These are phyloP conservation scores for Colletotrichum sp. DNA, from an alignment of 2,329 filamentous ascomycete genomes.

Conservation along the genomic window DNA sequence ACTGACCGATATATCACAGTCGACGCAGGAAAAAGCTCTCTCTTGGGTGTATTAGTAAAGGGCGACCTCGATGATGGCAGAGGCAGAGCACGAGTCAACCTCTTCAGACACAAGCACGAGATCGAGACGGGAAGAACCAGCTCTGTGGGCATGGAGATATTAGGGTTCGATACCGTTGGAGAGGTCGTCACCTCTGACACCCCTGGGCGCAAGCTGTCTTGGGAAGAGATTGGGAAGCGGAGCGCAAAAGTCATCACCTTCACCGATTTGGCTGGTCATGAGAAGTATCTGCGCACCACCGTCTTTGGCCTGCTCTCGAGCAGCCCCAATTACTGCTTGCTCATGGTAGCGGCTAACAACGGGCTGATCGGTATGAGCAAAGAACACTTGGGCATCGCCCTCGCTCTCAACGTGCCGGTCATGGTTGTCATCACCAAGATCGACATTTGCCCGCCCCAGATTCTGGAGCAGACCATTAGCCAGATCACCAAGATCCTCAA, in stretches of 20 bases:
- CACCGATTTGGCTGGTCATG: slow-evolving; percentile 93
- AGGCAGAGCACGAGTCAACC: slow-evolving; percentile 90
- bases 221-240: slow-evolving; percentile 96
- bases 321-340: slow-evolving; percentile 94
- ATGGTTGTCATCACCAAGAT: slow-evolving; percentile 99
- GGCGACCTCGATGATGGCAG: slow-evolving; percentile 93
- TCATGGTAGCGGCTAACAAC: slow-evolving; percentile 99
- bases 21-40: slow-evolving; percentile 95
- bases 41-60: slow-evolving; percentile 94
- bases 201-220: slow-evolving; percentile 85
- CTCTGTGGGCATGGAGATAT: slow-evolving; percentile 98
- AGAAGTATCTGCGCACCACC: slow-evolving; percentile 92
- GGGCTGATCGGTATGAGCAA: slow-evolving; percentile 97
- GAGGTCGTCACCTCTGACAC: slow-evolving; percentile 82
- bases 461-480: slow-evolving; percentile 89
- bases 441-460: slow-evolving; percentile 95
- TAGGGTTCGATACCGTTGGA: slow-evolving; percentile 91
- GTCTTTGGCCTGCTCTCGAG: slow-evolving; percentile 94
- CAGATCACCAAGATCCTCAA: slow-evolving; percentile 94
- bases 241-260: slow-evolving; percentile 97
- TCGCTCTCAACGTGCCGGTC: slow-evolving; percentile 94
- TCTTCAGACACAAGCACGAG: slow-evolving; percentile 98
- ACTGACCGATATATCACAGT: slow-evolving; percentile 55
- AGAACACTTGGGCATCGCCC: slow-evolving; percentile 93
- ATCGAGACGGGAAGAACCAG: slow-evolving; percentile 94